Base-by-base conservation (phyloP, 2,329 filamentous ascomycete species). In the Mollisia scopiformis region DNA sequence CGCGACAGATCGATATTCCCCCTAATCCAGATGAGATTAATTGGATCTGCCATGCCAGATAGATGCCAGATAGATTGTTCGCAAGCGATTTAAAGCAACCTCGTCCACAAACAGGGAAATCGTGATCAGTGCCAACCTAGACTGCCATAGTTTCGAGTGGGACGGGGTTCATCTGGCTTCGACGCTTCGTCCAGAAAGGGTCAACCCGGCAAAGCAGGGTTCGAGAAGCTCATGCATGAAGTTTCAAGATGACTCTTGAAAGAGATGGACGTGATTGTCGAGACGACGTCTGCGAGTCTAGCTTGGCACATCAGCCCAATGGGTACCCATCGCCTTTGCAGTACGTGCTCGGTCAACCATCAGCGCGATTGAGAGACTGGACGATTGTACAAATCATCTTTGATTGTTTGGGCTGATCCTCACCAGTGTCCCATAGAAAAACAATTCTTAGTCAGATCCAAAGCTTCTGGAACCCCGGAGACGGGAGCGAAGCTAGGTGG, bases 221-320 rank as follows among this genome's bases (percentile, higher is more conserved):
- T 58, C 27, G 23, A n/a, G 21, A 33, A 33, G 28, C 6, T 41
- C 27, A 21, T 51, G 60, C 60, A 62, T 59, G 56, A 62, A 47
- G 60, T 59, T 57, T 59, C 60, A 59, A 62, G 37, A 59, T 59
- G 46, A 53, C 56, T 53, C 27, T 28, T n/a, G n/a, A 14, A 47
- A 25, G 37, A 11, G 35, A 23, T 3, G 23, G 21, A 7, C 11
- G n/a, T 33, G 30, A 25, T 50, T 21, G 54, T 11, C 39, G 30
- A 16, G 27, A 31, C 16, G 16, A 23, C 31, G 21, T 11, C 21
- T 43, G 21, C n/a, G n/a, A n/a, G n/a, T n/a, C n/a, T n/a, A n/a
- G n/a, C 52, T 35, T 19, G n/a, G 39, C n/a, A 43, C 39, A 3
- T 7, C 10, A 43, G 39, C 39, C 39, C n/a, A 43, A 43, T 19